Conservation (phyloP, 192 early-diverging fungal genomes). For the Backusella mclennaniae region DNA sequence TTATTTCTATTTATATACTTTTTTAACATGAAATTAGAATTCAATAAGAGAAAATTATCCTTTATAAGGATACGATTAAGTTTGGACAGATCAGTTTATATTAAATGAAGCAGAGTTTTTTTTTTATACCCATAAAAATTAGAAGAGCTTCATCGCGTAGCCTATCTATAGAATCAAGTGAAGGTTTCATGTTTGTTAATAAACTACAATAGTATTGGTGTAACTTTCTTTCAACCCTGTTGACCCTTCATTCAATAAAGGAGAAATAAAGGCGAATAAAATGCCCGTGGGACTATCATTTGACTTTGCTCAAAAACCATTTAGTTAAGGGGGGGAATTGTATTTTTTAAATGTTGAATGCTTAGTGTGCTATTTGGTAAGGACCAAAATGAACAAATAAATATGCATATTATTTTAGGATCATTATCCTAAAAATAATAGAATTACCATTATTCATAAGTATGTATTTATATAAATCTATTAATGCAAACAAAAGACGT, state of each 20-base stretch:
- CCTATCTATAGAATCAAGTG: neutral
- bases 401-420: neutral
- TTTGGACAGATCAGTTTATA: neutral
- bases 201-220: neutral
- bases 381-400: neutral
- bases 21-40: neutral
- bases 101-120: neutral
- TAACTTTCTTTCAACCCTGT: neutral
- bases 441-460: neutral
- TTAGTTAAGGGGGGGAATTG: no score
- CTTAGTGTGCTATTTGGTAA: neutral
- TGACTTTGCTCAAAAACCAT: neutral
- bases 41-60: constrained; percentile 1
- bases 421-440: neutral
- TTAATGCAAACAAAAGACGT: neutral
- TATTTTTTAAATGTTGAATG: neutral
- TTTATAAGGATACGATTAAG: constrained; percentile 2
- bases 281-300: neutral
- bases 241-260: neutral
- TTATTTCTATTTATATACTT: neutral
- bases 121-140: neutral
- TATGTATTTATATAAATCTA: neutral
- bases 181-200: neutral
- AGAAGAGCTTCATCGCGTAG: neutral
- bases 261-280: neutral